Evolutionary conservation across 148 eudicot genomes (phyloP), one percentile per base, ranked within the genome.

Genomic region (Cornus florida): DNA sequence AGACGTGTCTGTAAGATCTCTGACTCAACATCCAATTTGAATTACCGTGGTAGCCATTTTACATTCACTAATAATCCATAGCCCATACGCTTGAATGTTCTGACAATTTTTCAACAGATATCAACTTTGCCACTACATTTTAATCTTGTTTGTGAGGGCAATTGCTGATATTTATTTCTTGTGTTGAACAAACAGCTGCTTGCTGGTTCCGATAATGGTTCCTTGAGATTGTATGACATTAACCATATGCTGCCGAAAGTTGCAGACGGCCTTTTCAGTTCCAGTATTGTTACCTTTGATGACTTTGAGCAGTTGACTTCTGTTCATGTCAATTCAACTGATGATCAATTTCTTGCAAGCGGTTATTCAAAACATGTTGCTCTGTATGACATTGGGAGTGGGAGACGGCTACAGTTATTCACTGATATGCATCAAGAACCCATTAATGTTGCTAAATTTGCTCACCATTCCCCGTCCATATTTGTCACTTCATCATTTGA

Each of bases 401-500:
- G 93, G 75, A 88, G 81, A 80, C 84, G 90, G 16, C 38, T 87
- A 32, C 88, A 90, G 23, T 17, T 90, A n/a, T 88, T 88, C 82
- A 86, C 71, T 39, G 87, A 91, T 79, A 85, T 93, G 81, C 97
- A 93, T 75, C 80, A 73, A 50, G 93, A 91, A 77, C 89, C 95
- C 70, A 90, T 93, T 69, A 93, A 93, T 85, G 97, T 93, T 3
- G 95, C 91, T 53, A 93, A 93, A 84, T 93, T 93, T 62, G 73
- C 95, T 22, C 79, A 90, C 70, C 86, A 85, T 76, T 91, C 95
- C 38, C 97, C 97, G 9, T 82, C 82, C 72, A 75, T 93, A 75
- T 86, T 93, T 80, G 92, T 93, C 38, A 93, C 97, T 75, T 86
- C 97, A 24, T 93, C 97, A 39, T 93, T 91, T 67, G 97, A 93